Base-by-base conservation (phyloP, 2,329 filamentous ascomycete species). In the Sclerotinia subarctica region DNA sequence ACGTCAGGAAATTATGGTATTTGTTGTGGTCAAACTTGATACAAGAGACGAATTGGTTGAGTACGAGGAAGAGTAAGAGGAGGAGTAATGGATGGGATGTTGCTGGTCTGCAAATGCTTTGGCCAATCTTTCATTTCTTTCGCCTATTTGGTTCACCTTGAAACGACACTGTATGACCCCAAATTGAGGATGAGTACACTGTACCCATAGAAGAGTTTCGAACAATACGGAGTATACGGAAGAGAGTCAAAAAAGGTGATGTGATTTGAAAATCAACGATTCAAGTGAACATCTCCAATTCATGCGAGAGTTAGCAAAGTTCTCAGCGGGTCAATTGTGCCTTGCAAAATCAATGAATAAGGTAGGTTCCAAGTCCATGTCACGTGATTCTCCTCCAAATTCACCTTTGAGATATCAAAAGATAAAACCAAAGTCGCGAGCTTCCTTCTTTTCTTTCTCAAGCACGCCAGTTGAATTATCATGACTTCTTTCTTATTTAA, bases 1-100 rank as follows among this genome's bases (percentile, higher is more conserved):
- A 47, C 57, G 57, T 60, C 57, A 60, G 57, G 57, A 47, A 32
- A 60, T 60, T 46, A n/a, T 38, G 5, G 17, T 19, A 21, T 21
- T 24, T 46, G 24, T 59, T 59, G 42, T 59, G 29, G 26, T 47
- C 44, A 8, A 53, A 29, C 7, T 46, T n/a, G 42, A 32, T n/a
- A 8, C 47, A 7, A 11, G 32, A 32, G 42, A 60, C 29, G 17
- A 10, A 38, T 24, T 2, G 17, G 5, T 32, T 46, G 42, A 46
- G 42, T 59, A 29, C 24, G 42, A 47, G 57, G 32, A 35, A 60
- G 26, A 13, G 24, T n/a, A 26, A 60, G 47, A 47, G 57, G 32
- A 35, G 47, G 26, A 13, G 24, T n/a, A 26, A 60, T n/a, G n/a
- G n/a, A n/a, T n/a, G 47, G 57, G 42, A n/a, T 59, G 19, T 19